A percentile compares a stretch with the other conserved stretches of the same genome.
phyloP scores from a whole-genome alignment of 257 asterid genomes.

The Salvia splendens region DNA sequence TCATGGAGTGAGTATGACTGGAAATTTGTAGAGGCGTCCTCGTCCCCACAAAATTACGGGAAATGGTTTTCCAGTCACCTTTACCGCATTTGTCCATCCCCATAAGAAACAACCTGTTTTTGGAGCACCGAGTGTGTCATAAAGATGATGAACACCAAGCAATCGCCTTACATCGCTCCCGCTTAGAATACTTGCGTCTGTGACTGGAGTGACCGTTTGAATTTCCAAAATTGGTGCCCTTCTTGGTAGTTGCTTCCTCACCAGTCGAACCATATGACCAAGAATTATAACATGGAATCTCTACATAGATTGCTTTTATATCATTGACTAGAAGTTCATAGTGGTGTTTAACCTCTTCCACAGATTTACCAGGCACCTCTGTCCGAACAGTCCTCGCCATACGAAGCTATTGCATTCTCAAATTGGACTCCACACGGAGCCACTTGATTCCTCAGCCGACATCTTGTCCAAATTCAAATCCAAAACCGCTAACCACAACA shows the following conservation, averaged over 20 bases:
- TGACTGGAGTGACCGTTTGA: conserved; percentile 41
- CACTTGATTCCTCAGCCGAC: conserved; percentile 63
- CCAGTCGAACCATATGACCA: conserved; percentile 58
- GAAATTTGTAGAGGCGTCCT: conserved; percentile 93
- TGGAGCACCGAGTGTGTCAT: too few species aligned
- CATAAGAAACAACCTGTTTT: conserved; percentile 71
- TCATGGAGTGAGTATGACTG: conserved; percentile 92
- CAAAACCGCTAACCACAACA: too few species aligned
- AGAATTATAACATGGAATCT: conserved; percentile 65
- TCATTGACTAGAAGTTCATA: conserved; percentile 82
- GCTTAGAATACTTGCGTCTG: conserved; percentile 51
- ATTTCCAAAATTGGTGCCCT: conserved; percentile 45
- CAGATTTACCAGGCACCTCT: conserved; percentile 77
- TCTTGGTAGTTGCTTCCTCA: conserved; percentile 54
- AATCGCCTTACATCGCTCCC: conserved; percentile 91
- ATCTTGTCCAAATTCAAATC: conserved; percentile 37
- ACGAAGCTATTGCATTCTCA: conserved; percentile 76
- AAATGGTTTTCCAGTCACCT: conserved; percentile 95
- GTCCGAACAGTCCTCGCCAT: conserved; percentile 62
- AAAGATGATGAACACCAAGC: conserved; percentile 34
- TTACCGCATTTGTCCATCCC: conserved; percentile 88
- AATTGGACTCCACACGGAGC: conserved; percentile 70
- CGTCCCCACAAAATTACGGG: conserved; percentile 77
- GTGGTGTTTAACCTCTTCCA: conserved; percentile 71
- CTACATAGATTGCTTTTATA: conserved; percentile 64